These are phyloP conservation scores for Zygosaccharomyces pseudorouxii DNA, from an alignment of 805 yeast species.

Conservation along the genomic window DNA sequence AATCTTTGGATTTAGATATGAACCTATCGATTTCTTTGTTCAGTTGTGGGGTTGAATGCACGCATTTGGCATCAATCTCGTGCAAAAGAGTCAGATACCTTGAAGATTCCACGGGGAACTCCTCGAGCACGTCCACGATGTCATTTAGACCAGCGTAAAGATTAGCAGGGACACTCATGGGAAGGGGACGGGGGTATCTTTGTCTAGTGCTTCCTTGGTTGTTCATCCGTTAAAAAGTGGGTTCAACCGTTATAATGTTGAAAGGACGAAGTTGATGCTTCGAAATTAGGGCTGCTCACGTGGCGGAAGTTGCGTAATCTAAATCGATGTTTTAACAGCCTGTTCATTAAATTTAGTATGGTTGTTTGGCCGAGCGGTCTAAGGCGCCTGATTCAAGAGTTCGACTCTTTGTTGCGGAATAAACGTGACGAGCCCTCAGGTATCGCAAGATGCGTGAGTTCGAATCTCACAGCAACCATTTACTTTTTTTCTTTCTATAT, in stretches of 20 bases:
- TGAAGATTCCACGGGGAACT: constrained; percentile 77
- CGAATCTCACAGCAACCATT: background rate
- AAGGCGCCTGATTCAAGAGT: constrained; percentile 33
- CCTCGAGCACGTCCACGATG: constrained; percentile 84
- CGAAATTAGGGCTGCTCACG: no score
- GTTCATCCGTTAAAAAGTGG: no score
- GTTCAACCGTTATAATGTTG: no score
- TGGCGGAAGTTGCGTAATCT: no score
- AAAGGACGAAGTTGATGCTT: background rate
- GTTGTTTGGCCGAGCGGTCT: constrained; percentile 34
- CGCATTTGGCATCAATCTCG: constrained; percentile 94
- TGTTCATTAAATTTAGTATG: no score
- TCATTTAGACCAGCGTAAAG: constrained; percentile 86
- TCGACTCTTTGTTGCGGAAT: constrained; percentile 15
- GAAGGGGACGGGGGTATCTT: no score
- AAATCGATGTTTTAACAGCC: no score
- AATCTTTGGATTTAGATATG: constrained; percentile 7
- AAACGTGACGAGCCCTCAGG: no score
- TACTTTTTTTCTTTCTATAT: background rate
- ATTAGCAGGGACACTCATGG: constrained; percentile 39
- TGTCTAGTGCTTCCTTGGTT: no score
- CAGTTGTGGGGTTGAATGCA: constrained; percentile 64
- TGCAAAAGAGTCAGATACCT: constrained; percentile 82
- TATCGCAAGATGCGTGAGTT: no score
- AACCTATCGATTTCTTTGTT: constrained; percentile 36